These are phyloP conservation scores for Phoma herbarum DNA, from an alignment of 2,329 filamentous ascomycete species.

Conservation along the genomic window DNA sequence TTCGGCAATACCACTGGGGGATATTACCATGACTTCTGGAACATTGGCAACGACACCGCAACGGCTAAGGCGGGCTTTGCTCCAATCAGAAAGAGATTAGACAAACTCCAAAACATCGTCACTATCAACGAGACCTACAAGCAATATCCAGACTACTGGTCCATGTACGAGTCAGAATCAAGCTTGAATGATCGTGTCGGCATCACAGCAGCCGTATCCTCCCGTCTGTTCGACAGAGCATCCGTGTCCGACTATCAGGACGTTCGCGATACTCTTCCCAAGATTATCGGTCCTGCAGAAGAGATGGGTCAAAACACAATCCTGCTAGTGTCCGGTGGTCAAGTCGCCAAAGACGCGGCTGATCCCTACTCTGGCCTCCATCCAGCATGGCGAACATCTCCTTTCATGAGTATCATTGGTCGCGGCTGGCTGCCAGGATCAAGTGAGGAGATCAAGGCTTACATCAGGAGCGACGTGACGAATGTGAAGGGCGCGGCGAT, in stretches of 20 bases:
- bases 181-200: conserved; percentile 5
- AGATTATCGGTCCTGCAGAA: neutral
- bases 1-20: conserved; percentile 5
- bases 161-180: conserved; percentile 3
- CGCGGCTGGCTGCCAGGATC: conserved; percentile 1
- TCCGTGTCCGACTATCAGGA: neutral
- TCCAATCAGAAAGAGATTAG: neutral
- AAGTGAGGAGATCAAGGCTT: neutral
- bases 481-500: conserved; percentile 2
- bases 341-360: neutral
- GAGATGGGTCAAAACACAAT: conserved; percentile 4
- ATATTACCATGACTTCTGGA: conserved; percentile 8
- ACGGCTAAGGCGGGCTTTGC: neutral
- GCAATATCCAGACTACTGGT: conserved; percentile 6
- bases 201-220: neutral
- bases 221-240: conserved; percentile 1
- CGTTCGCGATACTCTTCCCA: neutral
- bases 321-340: conserved; percentile 5
- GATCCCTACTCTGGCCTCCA: conserved; percentile 1
- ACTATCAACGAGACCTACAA: conserved; percentile 1
- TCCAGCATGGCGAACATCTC: conserved; percentile 3
- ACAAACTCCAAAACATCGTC: neutral
- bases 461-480: neutral
- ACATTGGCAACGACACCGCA: conserved; percentile 4
- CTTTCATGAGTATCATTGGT: conserved; percentile 1